Evolutionary conservation across 306 rosid genomes (phyloP), one percentile per base, ranked within the genome.

Genomic region (Nissolia schottii): DNA sequence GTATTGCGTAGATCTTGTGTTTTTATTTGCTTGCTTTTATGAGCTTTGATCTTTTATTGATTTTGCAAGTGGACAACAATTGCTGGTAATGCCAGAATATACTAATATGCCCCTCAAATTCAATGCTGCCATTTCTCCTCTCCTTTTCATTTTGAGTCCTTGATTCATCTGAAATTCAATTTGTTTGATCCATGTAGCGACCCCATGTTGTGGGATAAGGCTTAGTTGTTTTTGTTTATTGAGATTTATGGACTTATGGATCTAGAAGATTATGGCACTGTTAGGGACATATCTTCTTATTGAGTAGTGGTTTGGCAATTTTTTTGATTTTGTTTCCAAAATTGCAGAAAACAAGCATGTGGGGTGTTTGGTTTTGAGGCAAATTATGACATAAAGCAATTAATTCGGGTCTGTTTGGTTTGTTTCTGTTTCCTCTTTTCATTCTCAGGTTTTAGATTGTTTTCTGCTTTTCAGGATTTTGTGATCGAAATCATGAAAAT

Each of bases 1-100:
- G 20, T 53, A 45, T 15, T 62, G 74, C 31, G 25, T 77, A 38
- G 84, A 82, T 85, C 86, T 72, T 40, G 51, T 50, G 1, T 22
- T 70, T 81, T 35, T 50, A 5, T 41, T n/a, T 41, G 41, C n/a
- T 73, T 54, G 53, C 67, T 64, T 70, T 70, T 23, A n/a, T n/a
- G 32, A 70, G 53, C 53, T 50, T 28, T 28, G 3, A 38, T 19
- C 24, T 51, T 15, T 23, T 15, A 8, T 37, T 51, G 41, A 49
- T 67, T 50, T 31, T 8, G 16, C n/a, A 15, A 46, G 12, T 45
- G 16, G 28, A 22, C 14, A 34, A 49, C 20, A 29, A 22, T 43
- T 2, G 15, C 18, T 18, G 32, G 22, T 38, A 49, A 63, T 41
- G 43, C 41, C 7, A 20, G 29, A 15, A 35, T 56, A 48, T 45